phyloP scores from a whole-genome alignment of 305 asterid species.

The Fraxinus platypoda region DNA sequence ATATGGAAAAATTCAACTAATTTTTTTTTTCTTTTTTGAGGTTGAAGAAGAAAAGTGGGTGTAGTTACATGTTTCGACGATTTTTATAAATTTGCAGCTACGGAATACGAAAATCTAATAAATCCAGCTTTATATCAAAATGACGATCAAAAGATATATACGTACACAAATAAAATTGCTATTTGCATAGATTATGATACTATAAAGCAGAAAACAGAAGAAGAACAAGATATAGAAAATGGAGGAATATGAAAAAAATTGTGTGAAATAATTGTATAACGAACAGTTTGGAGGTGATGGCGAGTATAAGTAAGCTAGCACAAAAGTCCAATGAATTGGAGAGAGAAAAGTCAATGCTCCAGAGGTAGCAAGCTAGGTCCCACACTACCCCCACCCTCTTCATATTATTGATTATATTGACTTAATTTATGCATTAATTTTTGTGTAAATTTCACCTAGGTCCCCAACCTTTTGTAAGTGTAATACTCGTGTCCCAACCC shows the following conservation, averaged over 20 bases:
- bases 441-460: not conserved
- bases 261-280: not conserved
- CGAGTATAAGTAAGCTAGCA: not conserved
- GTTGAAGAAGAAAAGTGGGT: not conserved
- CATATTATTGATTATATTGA: not conserved
- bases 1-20: no score
- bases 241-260: not conserved
- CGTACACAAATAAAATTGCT: not conserved
- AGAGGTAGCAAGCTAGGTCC: not conserved
- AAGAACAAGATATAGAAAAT: not conserved
- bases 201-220: not conserved
- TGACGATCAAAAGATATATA: not conserved
- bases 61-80: slow-evolving; percentile 31
- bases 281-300: not conserved
- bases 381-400: not conserved
- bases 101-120: slow-evolving; percentile 22
- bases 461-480: not conserved
- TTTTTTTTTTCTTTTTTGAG: slow-evolving; percentile 13
- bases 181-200: not conserved
- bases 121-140: slow-evolving; percentile 28
- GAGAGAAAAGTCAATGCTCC: slow-evolving; percentile 27
- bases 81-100: slow-evolving; percentile 37
- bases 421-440: not conserved
- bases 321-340: slow-evolving; percentile 4
- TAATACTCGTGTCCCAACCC: not conserved